Percentiles rank a stretch among this genome's conserved stretches.
Evolutionary conservation across 257 asterid genomes (phyloP).

Genomic region (Ilex asprella): DNA sequence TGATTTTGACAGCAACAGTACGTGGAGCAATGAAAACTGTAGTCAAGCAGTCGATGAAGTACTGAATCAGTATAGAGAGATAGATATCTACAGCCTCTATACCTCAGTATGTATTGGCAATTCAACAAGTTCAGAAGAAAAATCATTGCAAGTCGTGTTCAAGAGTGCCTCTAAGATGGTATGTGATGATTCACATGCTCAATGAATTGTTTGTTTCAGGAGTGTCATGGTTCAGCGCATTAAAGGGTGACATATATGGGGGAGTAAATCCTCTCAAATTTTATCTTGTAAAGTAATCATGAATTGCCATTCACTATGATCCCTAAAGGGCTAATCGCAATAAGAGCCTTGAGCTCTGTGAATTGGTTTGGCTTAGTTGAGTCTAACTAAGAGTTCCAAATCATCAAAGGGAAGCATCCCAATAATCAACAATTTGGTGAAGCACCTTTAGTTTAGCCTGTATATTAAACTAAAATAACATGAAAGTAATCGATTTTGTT

Average conservation of each 20-base stretch:
- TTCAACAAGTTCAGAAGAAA: constrained; percentile 21
- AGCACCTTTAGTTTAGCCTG: too few species aligned
- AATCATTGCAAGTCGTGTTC: constrained; percentile 24
- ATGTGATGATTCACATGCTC: neutral
- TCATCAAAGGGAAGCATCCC: too few species aligned
- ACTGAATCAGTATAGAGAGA: constrained; percentile 58
- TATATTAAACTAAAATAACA: neutral
- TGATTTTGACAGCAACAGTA: constrained; percentile 51
- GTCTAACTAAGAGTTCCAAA: too few species aligned
- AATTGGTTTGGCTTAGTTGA: too few species aligned
- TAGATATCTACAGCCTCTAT: constrained; percentile 83
- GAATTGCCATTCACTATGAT: too few species aligned
- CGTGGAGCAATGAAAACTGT: constrained; percentile 54
- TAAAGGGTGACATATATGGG: too few species aligned
- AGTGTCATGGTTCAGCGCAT: too few species aligned
- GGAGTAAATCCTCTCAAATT: too few species aligned
- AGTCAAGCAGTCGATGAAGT: constrained; percentile 50
- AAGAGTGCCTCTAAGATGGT: constrained; percentile 54
- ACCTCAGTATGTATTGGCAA: constrained; percentile 57
- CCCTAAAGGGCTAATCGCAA: too few species aligned
- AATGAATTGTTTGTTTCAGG: neutral
- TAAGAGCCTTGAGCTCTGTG: too few species aligned
- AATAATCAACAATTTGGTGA: too few species aligned
- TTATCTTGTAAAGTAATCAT: too few species aligned
- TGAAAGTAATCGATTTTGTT: neutral